Conservation (phyloP, 2,329 filamentous ascomycete genomes). For the Microascus cirrosus region DNA sequence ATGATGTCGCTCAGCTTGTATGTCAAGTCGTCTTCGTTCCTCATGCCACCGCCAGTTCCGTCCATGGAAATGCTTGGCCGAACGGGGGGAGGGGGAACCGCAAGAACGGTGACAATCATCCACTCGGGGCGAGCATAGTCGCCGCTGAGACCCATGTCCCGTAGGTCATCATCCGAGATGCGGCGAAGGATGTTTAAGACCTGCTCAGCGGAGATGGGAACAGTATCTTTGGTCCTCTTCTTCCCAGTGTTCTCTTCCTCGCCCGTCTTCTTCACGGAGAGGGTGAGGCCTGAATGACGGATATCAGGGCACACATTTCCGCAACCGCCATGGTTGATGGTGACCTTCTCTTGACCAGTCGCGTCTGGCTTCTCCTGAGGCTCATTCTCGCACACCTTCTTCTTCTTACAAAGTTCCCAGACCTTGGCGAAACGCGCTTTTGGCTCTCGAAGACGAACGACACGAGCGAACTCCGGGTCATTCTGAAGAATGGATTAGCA, state of each 20-base stretch:
- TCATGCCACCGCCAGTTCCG: conserved; percentile 80
- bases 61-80: conserved; percentile 96
- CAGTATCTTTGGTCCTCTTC: conserved; percentile 61
- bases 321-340: conserved; percentile 70
- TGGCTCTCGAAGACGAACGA: conserved; percentile 76
- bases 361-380: conserved; percentile 57
- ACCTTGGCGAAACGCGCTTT: conserved; percentile 91
- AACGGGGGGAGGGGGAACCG: conserved; percentile 90
- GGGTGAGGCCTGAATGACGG: conserved; percentile 73
- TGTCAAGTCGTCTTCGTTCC: conserved; percentile 96
- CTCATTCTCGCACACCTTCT: conserved; percentile 74
- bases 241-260: conserved; percentile 53
- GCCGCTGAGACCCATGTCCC: conserved; percentile 81
- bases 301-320: conserved; percentile 86
- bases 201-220: conserved; percentile 70
- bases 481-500: conserved; percentile 56
- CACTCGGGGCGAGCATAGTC: conserved; percentile 96
- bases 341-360: conserved; percentile 28
- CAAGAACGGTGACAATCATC: conserved; percentile 94
- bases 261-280: conserved; percentile 36
- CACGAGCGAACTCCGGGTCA: conserved; percentile 73
- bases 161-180: conserved; percentile 71
- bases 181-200: conserved; percentile 78
- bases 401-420: conserved; percentile 85
- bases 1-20: conserved; percentile 99